Percentiles rank a stretch among this genome's conserved stretches.
These are phyloP conservation scores for Chytriomyces confervae DNA, from an alignment of 192 early-diverging fungal genomes.

Conservation along the genomic window DNA sequence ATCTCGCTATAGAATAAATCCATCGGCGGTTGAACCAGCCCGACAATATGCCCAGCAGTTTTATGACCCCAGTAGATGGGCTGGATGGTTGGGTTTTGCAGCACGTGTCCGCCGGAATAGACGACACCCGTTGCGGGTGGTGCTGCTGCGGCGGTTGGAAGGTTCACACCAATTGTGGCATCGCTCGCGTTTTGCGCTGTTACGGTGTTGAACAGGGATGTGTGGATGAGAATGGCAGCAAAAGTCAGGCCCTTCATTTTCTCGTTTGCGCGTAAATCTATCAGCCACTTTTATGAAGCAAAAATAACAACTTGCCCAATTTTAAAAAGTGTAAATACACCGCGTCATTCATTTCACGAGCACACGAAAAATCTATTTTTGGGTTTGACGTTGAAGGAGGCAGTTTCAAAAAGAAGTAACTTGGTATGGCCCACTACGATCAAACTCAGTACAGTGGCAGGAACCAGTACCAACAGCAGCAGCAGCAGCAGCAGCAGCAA, in stretches of 20 bases:
- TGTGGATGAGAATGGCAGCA: neutral
- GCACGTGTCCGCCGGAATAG: slow-evolving; percentile 1
- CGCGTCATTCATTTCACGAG: neutral
- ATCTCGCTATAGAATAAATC: slow-evolving; percentile 31
- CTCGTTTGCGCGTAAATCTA: neutral
- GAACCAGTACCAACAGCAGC: neutral
- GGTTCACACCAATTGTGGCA: too few relatives aligned
- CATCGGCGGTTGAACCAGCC: neutral
- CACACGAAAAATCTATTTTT: neutral
- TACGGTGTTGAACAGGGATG: neutral
- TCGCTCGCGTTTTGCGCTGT: too few relatives aligned
- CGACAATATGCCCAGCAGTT: neutral
- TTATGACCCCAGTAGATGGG: slow-evolving; percentile 31
- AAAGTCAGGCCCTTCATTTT: neutral
- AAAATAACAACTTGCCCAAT: neutral
- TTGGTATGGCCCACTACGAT: neutral
- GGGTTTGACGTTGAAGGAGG: neutral
- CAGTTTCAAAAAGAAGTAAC: neutral
- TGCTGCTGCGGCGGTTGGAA: neutral
- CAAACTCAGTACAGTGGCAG: neutral
- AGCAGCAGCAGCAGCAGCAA: slow-evolving; percentile 13
- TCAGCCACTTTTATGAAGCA: neutral
- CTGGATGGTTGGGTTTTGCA: slow-evolving; percentile 1
- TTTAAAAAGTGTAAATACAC: neutral
- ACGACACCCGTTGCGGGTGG: neutral